phyloP scores from a whole-genome alignment of 768 basidiomycete species.

The Rubroboletus satanas region DNA sequence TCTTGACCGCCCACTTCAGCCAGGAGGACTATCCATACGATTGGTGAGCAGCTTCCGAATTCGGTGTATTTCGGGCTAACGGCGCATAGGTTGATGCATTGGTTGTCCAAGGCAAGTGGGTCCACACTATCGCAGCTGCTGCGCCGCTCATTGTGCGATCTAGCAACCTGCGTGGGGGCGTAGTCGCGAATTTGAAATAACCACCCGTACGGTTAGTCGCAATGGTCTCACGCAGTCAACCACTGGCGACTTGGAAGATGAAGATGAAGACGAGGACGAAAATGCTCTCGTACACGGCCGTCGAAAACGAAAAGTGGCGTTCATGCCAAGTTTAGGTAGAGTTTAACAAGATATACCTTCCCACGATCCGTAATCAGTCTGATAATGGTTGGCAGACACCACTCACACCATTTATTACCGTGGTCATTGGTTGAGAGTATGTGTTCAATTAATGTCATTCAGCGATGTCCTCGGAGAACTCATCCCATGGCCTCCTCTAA shows the following conservation, averaged over 20 bases:
- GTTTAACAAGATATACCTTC: constrained; percentile 15
- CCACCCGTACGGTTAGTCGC: constrained; percentile 68
- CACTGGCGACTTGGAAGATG: constrained; percentile 74
- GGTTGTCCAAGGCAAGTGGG: constrained; percentile 68
- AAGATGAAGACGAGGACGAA: constrained; percentile 63
- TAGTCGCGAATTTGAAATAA: constrained; percentile 87
- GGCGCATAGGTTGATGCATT: constrained; percentile 72
- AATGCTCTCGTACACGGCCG: constrained; percentile 61
- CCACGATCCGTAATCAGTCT: constrained; percentile 10
- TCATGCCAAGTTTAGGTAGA: constrained; percentile 81
- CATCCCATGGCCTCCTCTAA: constrained; percentile 14
- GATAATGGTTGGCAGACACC: constrained; percentile 50
- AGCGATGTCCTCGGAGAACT: constrained; percentile 17
- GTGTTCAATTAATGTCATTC: constrained; percentile 22
- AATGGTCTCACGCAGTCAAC: constrained; percentile 63
- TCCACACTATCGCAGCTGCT: constrained; percentile 3
- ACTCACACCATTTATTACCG: constrained; percentile 88
- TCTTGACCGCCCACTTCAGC: constrained; percentile 84
- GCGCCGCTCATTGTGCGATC: constrained; percentile 14
- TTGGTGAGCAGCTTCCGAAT: constrained; percentile 45
- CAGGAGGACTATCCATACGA: constrained; percentile 87
- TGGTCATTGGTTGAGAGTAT: constrained; percentile 82
- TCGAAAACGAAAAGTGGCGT: constrained; percentile 74
- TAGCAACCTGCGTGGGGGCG: constrained; percentile 91
- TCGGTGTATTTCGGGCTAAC: neutral